These are phyloP conservation scores for Hordeum pubiflorum DNA, from an alignment of 202 grass and related monocot genomes.

Conservation along the genomic window DNA sequence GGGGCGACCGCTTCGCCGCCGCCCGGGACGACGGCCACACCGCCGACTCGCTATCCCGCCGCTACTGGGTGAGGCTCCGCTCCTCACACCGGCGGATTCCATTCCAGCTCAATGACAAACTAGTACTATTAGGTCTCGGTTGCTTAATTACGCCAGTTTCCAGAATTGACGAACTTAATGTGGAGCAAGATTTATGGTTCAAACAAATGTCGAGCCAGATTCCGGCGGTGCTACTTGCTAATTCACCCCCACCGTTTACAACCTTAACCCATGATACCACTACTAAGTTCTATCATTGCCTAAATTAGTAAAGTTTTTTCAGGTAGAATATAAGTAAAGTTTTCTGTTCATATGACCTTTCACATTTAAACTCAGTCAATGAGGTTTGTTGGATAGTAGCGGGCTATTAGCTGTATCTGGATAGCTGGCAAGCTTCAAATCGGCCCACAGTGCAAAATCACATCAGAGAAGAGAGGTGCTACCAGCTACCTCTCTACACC, in stretches of 20 bases:
- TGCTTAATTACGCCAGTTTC: neutral
- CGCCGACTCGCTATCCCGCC: slow-evolving; percentile 66
- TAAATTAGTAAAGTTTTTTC: neutral
- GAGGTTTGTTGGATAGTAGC: neutral
- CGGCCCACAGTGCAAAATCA: neutral
- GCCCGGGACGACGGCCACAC: slow-evolving; percentile 48
- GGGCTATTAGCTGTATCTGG: neutral
- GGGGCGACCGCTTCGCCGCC: slow-evolving; percentile 45
- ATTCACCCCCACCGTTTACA: neutral
- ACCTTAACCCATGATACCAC: neutral
- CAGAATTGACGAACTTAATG: neutral
- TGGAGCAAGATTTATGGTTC: neutral
- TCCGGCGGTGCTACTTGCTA: neutral
- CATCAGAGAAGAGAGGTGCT: neutral
- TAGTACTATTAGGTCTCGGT: neutral
- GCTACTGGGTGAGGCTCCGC: slow-evolving; percentile 69
- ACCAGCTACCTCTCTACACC: neutral
- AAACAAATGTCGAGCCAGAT: neutral
- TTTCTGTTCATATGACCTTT: neutral
- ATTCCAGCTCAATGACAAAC: neutral
- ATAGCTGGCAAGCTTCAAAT: slow-evolving; percentile 1
- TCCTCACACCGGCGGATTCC: neutral
- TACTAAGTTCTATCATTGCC: neutral
- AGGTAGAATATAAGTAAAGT: neutral
- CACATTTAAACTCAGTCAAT: neutral